These are phyloP conservation scores for Aspergillus felis DNA, from an alignment of 2,329 filamentous ascomycete species.

Conservation along the genomic window DNA sequence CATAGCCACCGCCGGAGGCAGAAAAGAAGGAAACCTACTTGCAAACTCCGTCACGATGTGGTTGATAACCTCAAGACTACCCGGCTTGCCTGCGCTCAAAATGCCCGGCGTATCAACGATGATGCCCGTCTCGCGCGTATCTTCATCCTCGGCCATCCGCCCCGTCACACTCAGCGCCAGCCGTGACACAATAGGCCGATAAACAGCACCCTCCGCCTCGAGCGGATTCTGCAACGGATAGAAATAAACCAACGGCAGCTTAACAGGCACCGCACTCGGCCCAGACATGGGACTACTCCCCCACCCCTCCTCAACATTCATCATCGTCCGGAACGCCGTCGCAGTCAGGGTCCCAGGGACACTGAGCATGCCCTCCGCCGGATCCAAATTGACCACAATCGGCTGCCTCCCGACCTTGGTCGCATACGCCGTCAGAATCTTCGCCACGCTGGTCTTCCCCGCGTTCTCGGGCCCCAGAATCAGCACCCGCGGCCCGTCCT, in stretches of 20 bases:
- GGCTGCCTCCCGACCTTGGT: conserved; percentile 70
- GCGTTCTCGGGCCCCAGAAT: conserved; percentile 72
- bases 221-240: conserved; percentile 68
- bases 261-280: conserved; percentile 81
- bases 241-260: conserved; percentile 86
- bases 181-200: conserved; percentile 68
- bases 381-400: conserved; percentile 79
- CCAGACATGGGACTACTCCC: conserved; percentile 88
- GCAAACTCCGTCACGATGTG: conserved; percentile 71
- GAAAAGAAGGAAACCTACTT: conserved; percentile 42
- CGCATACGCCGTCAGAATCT: conserved; percentile 75
- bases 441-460: conserved; percentile 79
- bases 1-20: background rate
- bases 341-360: conserved; percentile 80
- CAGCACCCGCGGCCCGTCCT: conserved; percentile 73
- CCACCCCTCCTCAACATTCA: conserved; percentile 87
- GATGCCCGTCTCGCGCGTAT: conserved; percentile 69
- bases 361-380: conserved; percentile 72
- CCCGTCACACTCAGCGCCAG: conserved; percentile 75
- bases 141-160: conserved; percentile 70
- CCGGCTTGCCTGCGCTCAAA: conserved; percentile 59
- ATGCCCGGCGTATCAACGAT: conserved; percentile 80
- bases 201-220: conserved; percentile 69
- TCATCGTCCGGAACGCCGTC: conserved; percentile 77
- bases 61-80: conserved; percentile 70